Base-by-base conservation (phyloP, 1,284 basidiomycete genomes). In the Moesziomyces antarcticus region DNA sequence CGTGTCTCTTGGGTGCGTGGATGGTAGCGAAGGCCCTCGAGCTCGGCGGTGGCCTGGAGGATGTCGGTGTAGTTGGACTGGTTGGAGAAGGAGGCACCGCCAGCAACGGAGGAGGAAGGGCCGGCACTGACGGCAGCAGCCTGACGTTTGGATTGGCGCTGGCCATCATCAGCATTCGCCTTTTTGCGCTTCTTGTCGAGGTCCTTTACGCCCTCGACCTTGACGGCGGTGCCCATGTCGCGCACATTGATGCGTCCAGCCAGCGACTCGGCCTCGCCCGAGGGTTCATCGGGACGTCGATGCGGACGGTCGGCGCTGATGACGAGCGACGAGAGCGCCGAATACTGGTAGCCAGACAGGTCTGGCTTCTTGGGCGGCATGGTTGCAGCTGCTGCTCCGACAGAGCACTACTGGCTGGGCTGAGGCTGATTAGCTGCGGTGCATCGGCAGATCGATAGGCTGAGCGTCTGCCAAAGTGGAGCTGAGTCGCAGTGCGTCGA, bases 1-100 rank as follows among this genome's bases (percentile, higher is more conserved):
- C 93, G 88, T 21, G 95, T 99, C 86, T 99, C 96, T 5, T 92
- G 90, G 3, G 97, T 98, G 37, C 93, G 88, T 7, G 97, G 97
- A 35, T 92, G 89, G 84, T 99, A 99, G 11, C 90, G 91, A 58
- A 99, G 86, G 1, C 95, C 95, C 82, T 98, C 95, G 51, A 97
- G 90, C 50, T 82, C 82, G 20, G 68, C 72, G 0, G 96, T 97
- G 11, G 93, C 92, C 84, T 96, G 78, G 13, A 82, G 75, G 41
- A 82, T 75, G 62, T 82, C 66, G 41, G 77, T 57, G 35, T 82
- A 82, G n/a, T 68, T 46, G 50, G 21, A 92, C 63, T 97, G 90
- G n/a, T 56, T 56, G 16, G 60, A 50, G 8, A 55, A 62, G 42
- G 58, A 46, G 64, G 97, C 92, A n/a, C n/a, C n/a, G 82, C 97